Conservation (phyloP, 2,329 filamentous ascomycete species). For the Pseudogymnoascus sp. region DNA sequence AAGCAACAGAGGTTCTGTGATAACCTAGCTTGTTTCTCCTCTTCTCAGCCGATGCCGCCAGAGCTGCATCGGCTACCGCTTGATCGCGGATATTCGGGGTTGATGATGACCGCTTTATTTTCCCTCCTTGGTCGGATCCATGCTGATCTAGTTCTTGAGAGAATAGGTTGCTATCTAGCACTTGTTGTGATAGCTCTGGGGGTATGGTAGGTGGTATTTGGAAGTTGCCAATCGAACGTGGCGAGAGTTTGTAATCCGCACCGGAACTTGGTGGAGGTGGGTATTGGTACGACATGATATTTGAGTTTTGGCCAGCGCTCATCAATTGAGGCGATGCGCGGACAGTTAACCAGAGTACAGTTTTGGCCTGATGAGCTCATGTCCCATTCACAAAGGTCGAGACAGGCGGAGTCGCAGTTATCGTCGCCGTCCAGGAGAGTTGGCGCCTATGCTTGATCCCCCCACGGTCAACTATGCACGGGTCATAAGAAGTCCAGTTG, state of each 20-base stretch:
- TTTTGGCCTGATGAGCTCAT: slow-evolving; percentile 5
- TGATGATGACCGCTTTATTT: slow-evolving; percentile 41
- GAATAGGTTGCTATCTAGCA: slow-evolving; percentile 3
- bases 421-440: neutral
- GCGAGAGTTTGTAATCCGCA: neutral
- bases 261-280: slow-evolving; percentile 3
- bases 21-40: slow-evolving; percentile 90
- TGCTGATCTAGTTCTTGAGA: slow-evolving; percentile 1
- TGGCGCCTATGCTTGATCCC: slow-evolving; percentile 1
- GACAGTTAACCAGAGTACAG: neutral
- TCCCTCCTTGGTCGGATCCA: slow-evolving; percentile 11
- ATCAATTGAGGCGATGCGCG: neutral
- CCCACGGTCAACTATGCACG: slow-evolving; percentile 6
- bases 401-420: neutral
- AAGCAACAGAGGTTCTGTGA: slow-evolving; percentile 89
- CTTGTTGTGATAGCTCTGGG: neutral
- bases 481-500: slow-evolving; percentile 5
- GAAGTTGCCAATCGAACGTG: neutral
- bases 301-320: neutral
- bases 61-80: slow-evolving; percentile 26
- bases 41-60: slow-evolving; percentile 45
- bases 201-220: slow-evolving; percentile 3
- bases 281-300: slow-evolving; percentile 9
- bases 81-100: slow-evolving; percentile 40
- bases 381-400: slow-evolving; percentile 1